Evolutionary conservation across 371 early-diverging fungal species (phyloP), one percentile per base, ranked within the genome.

Genomic region (Dichotomocladium elegans): DNA sequence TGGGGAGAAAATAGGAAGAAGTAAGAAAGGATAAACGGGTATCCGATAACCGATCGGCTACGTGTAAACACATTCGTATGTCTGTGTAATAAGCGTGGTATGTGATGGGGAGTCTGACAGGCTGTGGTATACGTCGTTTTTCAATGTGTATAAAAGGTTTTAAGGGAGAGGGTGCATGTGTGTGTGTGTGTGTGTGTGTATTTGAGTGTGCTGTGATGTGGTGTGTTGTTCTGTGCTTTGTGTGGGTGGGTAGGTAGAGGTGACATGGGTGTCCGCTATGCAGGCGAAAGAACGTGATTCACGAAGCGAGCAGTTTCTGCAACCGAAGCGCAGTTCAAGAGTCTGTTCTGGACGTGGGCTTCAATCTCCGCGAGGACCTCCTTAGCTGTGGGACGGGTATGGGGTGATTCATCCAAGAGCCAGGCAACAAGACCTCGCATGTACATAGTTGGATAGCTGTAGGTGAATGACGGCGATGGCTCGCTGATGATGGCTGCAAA

Each of bases 351-450:
- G 28, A 75, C 61, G 51, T 75, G 76, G 19, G 72, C 64, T 35
- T 75, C 70, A 40, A 72, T 72, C 62, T 75, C 76, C 53, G 53
- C 29, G 8, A 50, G 51, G 27, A 68, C 75, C 59, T 75, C 75
- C 49, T 61, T 57, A 12, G 75, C 74, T 50, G 47, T 50, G 27
- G 77, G 77, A 43, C 77, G 62, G 19, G 65, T 73, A 24, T 53
- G 37, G 33, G 71, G 63, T 7, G 61, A 53, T 61, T 73, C 71
- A 64, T 77, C 74, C 29, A 77, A 50, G 27, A 77, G 37, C 77
- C 77, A 77, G 29, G 77, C 77, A 40, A 77, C 77, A 19, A 77
- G 43, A 8, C 77, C 74, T 44, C 77, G 63, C 74, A 73, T 77
- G 45, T 77, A 77, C 77, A 73, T 73, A 26, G 72, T 63, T 7